Base-by-base conservation (phyloP, 805 yeast genomes). In the Schizosaccharomyces octosporus region DNA sequence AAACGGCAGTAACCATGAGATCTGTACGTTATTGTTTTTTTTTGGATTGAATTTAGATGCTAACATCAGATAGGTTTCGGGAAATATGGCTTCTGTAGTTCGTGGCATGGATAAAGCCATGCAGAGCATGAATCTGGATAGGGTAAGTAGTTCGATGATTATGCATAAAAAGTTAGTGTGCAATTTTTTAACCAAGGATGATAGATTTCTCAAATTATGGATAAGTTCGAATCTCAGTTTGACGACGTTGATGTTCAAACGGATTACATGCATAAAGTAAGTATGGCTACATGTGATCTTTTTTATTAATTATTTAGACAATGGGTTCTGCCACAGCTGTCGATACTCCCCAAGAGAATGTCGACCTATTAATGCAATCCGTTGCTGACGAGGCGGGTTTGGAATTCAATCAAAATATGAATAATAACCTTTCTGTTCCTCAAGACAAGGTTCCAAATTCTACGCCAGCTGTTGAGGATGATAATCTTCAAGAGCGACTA, bases 351-450 rank as follows among this genome's bases (percentile, higher is more conserved):
- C 95, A 87, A 70, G 97, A 90, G 63, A 93, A 89, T 65, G 98
- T 90, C 43, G 97, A 93, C 69, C 79, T 84, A 63, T 75, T 90
- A 69, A 79, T 90, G 85, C 87, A 78, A 68, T 87, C 86, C 70
- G 89, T 93, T 17, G 97, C 97, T 0, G 97, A 90, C 70, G 97
- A 90, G 70, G 97, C 96, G 0, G 99, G 98, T 1, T 75, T 93
- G 55, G 97, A 93, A 70, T 76, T 89, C 75, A 83, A 83, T 67
- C 97, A 89, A 67, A 84, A 87, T 60, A 80, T 94, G 64, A 77
- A 74, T 39, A 17, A 13, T 17, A 45, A 45, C 27, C 51, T 45
- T 13, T 45, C 51, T 9, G 51, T 45, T 11, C 51, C 51, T 45
- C 11, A 9, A 19, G 51, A n/a, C 4, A 51, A 29, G 19, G 57